Base-by-base conservation (phyloP, 2,329 filamentous ascomycete species). In the Blumeria hordei region DNA sequence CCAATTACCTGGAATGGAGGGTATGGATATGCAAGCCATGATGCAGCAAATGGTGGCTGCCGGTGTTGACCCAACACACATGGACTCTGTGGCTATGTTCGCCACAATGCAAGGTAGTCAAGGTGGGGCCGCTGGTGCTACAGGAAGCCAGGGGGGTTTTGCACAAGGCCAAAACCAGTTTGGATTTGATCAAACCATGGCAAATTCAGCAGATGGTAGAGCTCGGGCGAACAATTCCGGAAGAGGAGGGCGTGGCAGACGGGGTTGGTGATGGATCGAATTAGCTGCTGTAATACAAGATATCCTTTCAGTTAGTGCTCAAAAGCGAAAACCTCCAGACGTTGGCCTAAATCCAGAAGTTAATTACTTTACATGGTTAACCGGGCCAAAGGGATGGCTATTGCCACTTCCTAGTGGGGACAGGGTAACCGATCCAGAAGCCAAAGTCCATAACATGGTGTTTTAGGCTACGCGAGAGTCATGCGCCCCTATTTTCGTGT, bases 11-110 rank as follows among this genome's bases (percentile, higher is more conserved):
- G 74, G 74, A 3, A 77, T 79, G 74, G 77, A 81, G 28, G 76
- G 74, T n/a, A 77, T 81, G 66, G 78, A 81, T 63, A 81, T 82
- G 75, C 78, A 81, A 64, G 70, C 71, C 49, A 79, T 81, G 75
- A 78, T 82, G 75, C 78, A 81, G 76, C 78, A 81, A 65, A 77
- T 81, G 65, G 80, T 82, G 77, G 71, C 74, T 0, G 71, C 71
- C 0, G 78, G 78, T 21, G 77, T 81, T 69, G 78, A 82, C 59
- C 77, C 77, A 43, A 77, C 71, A 58, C 78, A 81, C 67, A 80
- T 82, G 76, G 78, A 82, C 58, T 74, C 76, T 69, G 71, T 71
- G 12, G 70, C 73, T 63, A 80, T 81, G 75, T 80, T 78, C 61
- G 69, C 71, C 0, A 72, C 72, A 35, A 77, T 77, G 72, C 74